phyloP scores from a whole-genome alignment of 169 alveolate genomes.

The Babesia caballi region DNA sequence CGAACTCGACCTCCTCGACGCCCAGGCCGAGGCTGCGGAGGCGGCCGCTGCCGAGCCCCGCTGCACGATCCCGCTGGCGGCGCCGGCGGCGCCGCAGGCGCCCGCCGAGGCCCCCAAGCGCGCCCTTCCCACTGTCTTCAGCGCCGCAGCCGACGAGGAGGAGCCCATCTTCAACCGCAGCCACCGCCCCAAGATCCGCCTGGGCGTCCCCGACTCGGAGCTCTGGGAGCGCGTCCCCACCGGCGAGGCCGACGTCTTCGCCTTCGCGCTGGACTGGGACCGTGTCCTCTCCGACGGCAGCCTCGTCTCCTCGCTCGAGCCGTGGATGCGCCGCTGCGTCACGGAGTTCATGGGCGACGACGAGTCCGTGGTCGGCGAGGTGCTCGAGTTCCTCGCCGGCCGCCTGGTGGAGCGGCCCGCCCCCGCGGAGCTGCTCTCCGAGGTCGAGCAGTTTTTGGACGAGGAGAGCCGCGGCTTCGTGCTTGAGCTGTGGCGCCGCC shows the following conservation, averaged over 20 bases:
- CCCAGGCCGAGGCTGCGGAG: conserved; percentile 35
- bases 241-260: conserved; percentile 60
- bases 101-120: conserved; percentile 18
- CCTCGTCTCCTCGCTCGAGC: conserved; percentile 66
- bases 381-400: conserved; percentile 66
- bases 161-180: conserved; percentile 46
- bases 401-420: conserved; percentile 70
- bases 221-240: conserved; percentile 55
- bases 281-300: conserved; percentile 49
- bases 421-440: conserved; percentile 73
- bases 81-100: conserved; percentile 15
- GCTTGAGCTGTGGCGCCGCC: conserved; percentile 75
- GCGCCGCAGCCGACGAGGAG: conserved; percentile 48
- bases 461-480: conserved; percentile 79
- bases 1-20: conserved; percentile 46
- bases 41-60: conserved; percentile 1
- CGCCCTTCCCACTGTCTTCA: conserved; percentile 25
- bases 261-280: conserved; percentile 71
- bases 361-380: conserved; percentile 72
- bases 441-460: conserved; percentile 78
- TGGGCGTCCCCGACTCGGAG: conserved; percentile 33
- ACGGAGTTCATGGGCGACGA: conserved; percentile 83
- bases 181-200: conserved; percentile 22
- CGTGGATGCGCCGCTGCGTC: conserved; percentile 78
- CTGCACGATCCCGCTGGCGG: conserved; percentile 29